Evolutionary conservation across 139 green algal species (phyloP).

Genomic region (Micractinium conductrix): DNA sequence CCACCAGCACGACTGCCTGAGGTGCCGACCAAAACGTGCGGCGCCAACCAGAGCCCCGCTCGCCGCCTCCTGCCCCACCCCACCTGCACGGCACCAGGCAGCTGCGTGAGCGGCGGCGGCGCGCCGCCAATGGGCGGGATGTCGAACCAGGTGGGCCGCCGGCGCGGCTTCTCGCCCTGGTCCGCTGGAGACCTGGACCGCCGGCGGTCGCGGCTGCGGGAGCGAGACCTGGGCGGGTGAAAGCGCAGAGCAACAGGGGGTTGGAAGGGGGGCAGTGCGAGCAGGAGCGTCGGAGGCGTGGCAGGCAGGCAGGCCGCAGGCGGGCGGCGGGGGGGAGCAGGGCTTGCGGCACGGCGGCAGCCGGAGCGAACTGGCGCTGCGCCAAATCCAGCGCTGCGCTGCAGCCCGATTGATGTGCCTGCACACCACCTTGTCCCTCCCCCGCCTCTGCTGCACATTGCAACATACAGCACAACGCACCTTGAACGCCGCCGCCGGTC

Average conservation of each 20-base stretch:
- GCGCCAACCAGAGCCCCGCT: too few relatives aligned
- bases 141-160: conserved; percentile 57
- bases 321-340: background rate
- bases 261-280: background rate
- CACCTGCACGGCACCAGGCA: conserved; percentile 43
- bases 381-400: too few relatives aligned
- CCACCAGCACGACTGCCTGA: too few relatives aligned
- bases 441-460: background rate
- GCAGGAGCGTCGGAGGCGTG: background rate
- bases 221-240: conserved; percentile 22
- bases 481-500: conserved; percentile 11
- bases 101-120: conserved; percentile 40
- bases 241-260: background rate
- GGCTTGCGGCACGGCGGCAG: background rate
- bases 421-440: too few relatives aligned
- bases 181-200: conserved; percentile 32
- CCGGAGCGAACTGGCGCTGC: too few relatives aligned
- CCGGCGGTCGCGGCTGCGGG: background rate
- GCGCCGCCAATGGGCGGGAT: conserved; percentile 53
- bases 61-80: too few relatives aligned
- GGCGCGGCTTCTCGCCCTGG: conserved; percentile 36
- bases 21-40: too few relatives aligned
- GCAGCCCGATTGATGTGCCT: too few relatives aligned
- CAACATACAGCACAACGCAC: background rate
- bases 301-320: background rate